Evolutionary conservation across 441 rosid genomes (phyloP).

Genomic region (Corymbia citriodora): DNA sequence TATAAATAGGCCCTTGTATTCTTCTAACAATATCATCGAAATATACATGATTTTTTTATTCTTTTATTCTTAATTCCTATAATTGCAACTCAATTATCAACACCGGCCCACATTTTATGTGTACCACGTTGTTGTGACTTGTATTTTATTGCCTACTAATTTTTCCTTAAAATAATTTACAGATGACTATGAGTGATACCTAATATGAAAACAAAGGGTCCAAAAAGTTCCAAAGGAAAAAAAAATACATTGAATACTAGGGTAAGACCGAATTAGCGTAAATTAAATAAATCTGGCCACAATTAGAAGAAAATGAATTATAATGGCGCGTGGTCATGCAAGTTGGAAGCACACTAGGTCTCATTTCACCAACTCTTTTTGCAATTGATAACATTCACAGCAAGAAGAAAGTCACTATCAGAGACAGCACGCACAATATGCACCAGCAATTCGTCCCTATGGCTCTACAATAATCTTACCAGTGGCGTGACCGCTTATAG

Average conservation of each 20-base stretch:
- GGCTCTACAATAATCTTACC: conserved; percentile 78
- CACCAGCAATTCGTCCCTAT: background rate
- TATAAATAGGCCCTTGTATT: no score
- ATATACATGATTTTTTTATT: no score
- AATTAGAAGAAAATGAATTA: background rate
- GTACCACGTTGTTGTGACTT: background rate
- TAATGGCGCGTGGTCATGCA: background rate
- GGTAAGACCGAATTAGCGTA: background rate
- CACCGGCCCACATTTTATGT: background rate
- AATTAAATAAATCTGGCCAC: background rate
- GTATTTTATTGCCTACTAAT: background rate
- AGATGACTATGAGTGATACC: background rate
- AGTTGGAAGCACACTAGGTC: background rate
- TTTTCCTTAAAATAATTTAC: background rate
- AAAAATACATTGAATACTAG: background rate
- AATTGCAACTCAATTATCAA: background rate
- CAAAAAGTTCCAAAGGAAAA: background rate
- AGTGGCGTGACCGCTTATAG: conserved; percentile 65
- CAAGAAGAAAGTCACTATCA: background rate
- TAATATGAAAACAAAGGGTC: background rate
- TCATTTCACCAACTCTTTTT: no score
- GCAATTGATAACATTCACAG: background rate
- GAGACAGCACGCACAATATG: background rate
- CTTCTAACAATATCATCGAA: no score
- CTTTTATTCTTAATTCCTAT: background rate